These are phyloP conservation scores for Populus tremula DNA, from an alignment of 345 rosid species.

Conservation along the genomic window DNA sequence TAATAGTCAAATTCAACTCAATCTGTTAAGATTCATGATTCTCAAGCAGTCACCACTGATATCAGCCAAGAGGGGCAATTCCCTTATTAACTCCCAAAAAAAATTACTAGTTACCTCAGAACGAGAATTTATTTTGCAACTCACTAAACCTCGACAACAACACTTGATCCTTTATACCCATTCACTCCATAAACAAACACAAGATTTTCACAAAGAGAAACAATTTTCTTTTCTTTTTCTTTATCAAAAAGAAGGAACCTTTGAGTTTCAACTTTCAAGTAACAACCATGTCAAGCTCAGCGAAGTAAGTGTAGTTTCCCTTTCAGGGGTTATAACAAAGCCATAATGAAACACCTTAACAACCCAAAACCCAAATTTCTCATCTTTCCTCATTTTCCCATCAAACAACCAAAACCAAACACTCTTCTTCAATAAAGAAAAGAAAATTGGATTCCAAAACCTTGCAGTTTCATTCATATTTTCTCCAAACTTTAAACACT, in stretches of 20 bases:
- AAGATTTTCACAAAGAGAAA: not conserved
- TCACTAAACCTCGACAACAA: not conserved
- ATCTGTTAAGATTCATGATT: not conserved
- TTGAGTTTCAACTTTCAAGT: not conserved
- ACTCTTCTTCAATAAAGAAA: not conserved
- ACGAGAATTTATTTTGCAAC: not conserved
- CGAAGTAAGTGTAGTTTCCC: not conserved
- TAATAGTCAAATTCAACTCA: not conserved
- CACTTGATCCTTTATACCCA: not conserved
- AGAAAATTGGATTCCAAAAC: not conserved
- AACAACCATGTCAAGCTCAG: not conserved
- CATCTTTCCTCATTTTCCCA: not conserved
- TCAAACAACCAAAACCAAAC: constrained; percentile 11
- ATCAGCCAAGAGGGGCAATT: not conserved
- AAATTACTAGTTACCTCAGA: not conserved
- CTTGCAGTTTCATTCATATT: not conserved
- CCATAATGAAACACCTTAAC: not conserved
- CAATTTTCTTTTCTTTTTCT: not conserved
- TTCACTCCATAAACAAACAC: constrained; percentile 3
- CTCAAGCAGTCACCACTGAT: not conserved
- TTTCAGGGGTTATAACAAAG: not conserved
- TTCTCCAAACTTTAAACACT: not conserved
- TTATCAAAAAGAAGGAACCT: not conserved
- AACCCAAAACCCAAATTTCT: not conserved
- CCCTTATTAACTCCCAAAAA: not conserved